Base-by-base conservation (phyloP, 2,329 filamentous ascomycete genomes). In the Paecilomyces sp. region DNA sequence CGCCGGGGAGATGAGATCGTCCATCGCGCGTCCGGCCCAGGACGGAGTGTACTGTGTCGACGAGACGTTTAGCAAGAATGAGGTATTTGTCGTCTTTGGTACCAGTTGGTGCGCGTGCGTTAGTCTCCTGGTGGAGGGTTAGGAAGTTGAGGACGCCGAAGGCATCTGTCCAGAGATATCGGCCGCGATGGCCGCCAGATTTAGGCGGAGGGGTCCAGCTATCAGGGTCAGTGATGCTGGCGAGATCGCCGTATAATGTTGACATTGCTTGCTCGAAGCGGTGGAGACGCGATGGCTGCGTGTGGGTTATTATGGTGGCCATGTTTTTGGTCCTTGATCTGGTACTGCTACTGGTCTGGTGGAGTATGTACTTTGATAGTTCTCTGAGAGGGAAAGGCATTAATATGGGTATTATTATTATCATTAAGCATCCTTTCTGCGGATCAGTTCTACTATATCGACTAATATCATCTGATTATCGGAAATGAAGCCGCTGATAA, bases 121-220 rank as follows among this genome's bases (percentile, higher is more conserved):
- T 33, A 3, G 31, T 72, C 61, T 81, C 76, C 5, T 71, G 71
- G 62, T 79, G 75, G 2, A 86, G 74, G 2, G 83, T 86, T 51
- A 86, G 68, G 62, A 86, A 79, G 66, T 85, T 85, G 60, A 86
- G 64, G 7, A 86, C 80, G 3, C 83, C 84, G 65, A 85, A 85
- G 0, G 83, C 82, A 63, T 86, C 84, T 0, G 82, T 85, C 84
- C 83, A 85, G 24, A 86, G 76, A 65, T 85, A 85, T 15, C 84
- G 79, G 22, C 83, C 83, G n/a, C 74, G 75, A 64, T 85, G 81
- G 11, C 83, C 83, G 6, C 81, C 82, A 0, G 81, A 78, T 30
- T 75, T 77, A 1, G 76, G 76, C 0, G 82, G 82, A 1, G 81
- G 81, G 0, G 60, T 74, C 83, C 83, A 85, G 4, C 63, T 58